Percentiles rank a stretch among this genome's conserved stretches.
Evolutionary conservation across 2,329 filamentous ascomycete genomes (phyloP).

Genomic region (Arthrobotrys iridis): DNA sequence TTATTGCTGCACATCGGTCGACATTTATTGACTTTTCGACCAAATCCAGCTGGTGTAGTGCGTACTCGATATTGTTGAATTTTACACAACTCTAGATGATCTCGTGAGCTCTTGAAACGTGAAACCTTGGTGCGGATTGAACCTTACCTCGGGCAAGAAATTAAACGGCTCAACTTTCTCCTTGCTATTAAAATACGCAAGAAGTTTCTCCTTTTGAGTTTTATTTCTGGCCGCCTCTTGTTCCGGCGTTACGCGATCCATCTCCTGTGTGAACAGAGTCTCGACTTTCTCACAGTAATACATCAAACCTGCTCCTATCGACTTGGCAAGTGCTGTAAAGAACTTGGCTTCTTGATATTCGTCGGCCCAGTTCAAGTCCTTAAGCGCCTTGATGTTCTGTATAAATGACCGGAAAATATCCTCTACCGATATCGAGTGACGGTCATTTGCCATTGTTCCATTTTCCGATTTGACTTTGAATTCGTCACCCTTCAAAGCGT

Average conservation of each 20-base stretch:
- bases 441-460: constrained; percentile 62
- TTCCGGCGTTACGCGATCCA: constrained; percentile 89
- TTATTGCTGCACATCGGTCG: constrained; percentile 84
- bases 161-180: constrained; percentile 97
- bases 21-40: constrained; percentile 90
- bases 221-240: constrained; percentile 81
- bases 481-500: constrained; percentile 87
- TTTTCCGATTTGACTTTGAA: constrained; percentile 78
- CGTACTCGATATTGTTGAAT: constrained; percentile 96
- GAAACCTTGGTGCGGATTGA: background rate
- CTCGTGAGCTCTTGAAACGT: background rate
- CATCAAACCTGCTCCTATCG: constrained; percentile 81
- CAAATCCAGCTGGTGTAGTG: constrained; percentile 88
- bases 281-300: constrained; percentile 93
- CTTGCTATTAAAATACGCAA: constrained; percentile 88
- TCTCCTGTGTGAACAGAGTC: constrained; percentile 83
- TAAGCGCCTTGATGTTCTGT: constrained; percentile 86
- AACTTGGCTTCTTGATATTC: constrained; percentile 94
- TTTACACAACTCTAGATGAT: constrained; percentile 84
- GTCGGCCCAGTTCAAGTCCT: constrained; percentile 88
- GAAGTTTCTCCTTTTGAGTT: constrained; percentile 88
- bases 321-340: constrained; percentile 91
- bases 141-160: constrained; percentile 85
- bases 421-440: constrained; percentile 91
- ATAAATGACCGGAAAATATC: constrained; percentile 95